phyloP scores from a whole-genome alignment of 2,329 filamentous ascomycete genomes.

The Teratosphaeria zuluensis region DNA sequence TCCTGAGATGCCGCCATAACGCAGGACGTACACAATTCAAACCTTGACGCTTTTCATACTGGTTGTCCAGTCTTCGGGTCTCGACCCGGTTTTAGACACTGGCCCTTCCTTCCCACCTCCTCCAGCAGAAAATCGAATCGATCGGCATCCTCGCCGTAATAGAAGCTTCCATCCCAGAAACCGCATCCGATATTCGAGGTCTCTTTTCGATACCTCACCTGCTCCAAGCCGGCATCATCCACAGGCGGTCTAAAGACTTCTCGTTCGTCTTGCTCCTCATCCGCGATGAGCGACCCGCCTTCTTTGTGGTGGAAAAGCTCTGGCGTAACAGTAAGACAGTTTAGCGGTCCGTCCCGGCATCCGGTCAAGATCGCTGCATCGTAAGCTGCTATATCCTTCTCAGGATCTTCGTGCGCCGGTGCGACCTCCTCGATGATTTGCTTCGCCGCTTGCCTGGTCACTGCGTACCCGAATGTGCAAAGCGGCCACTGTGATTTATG shows the following conservation, averaged over 20 bases:
- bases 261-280: slow-evolving; percentile 20
- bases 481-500: slow-evolving; percentile 34
- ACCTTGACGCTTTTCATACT: background rate
- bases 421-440: slow-evolving; percentile 29
- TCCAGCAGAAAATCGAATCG: slow-evolving; percentile 27
- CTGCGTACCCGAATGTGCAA: slow-evolving; percentile 35
- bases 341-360: slow-evolving; percentile 25
- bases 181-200: slow-evolving; percentile 28
- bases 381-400: slow-evolving; percentile 25
- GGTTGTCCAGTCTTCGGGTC: slow-evolving; percentile 1
- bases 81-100: slow-evolving; percentile 22
- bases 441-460: slow-evolving; percentile 28
- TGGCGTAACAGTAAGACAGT: slow-evolving; percentile 27
- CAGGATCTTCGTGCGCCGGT: slow-evolving; percentile 24
- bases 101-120: slow-evolving; percentile 29
- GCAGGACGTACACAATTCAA: background rate
- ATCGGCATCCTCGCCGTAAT: slow-evolving; percentile 23
- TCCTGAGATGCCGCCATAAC: background rate
- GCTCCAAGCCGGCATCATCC: slow-evolving; percentile 17
- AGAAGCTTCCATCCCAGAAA: slow-evolving; percentile 32
- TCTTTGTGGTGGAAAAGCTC: slow-evolving; percentile 31
- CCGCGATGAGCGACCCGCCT: slow-evolving; percentile 29
- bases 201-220: slow-evolving; percentile 13
- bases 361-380: slow-evolving; percentile 29
- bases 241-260: slow-evolving; percentile 14